Evolutionary conservation across 1,284 basidiomycete species (phyloP).

Genomic region (Cutaneotrichosporon cyanovorans): DNA sequence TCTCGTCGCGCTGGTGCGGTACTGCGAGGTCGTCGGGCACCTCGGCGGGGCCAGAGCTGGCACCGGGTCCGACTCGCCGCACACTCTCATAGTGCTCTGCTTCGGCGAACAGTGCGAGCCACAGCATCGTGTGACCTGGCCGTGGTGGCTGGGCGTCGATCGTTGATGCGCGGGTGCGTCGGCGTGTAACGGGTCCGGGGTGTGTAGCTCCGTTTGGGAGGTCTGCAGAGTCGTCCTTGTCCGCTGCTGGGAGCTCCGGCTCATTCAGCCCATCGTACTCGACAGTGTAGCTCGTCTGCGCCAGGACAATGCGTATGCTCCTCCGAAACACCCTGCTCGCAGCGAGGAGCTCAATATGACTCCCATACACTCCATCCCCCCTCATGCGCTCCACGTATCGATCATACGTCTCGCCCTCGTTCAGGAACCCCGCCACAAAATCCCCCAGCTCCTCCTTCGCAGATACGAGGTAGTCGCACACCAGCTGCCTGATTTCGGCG

Average conservation of each 20-base stretch:
- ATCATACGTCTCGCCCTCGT: constrained; percentile 33
- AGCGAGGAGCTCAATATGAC: constrained; percentile 38
- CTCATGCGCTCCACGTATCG: constrained; percentile 36
- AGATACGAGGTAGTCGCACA: constrained; percentile 32
- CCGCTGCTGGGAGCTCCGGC: neutral
- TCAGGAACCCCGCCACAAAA: constrained; percentile 30
- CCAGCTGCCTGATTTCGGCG: constrained; percentile 30
- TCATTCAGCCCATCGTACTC: constrained; percentile 13
- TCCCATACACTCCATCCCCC: constrained; percentile 32
- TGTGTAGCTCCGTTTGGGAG: neutral
- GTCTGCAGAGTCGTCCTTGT: neutral
- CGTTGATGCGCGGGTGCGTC: constrained; percentile 10
- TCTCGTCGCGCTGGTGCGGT: constrained; percentile 31
- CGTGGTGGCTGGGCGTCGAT: constrained; percentile 21
- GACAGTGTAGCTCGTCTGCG: constrained; percentile 35
- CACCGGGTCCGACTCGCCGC: constrained; percentile 23
- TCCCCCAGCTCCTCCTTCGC: constrained; percentile 21
- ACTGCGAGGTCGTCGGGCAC: constrained; percentile 32
- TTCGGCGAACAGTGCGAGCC: constrained; percentile 40
- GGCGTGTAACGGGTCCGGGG: constrained; percentile 7
- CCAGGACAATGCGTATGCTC: constrained; percentile 35
- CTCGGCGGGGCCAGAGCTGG: constrained; percentile 31
- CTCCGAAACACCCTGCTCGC: constrained; percentile 35
- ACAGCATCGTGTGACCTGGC: constrained; percentile 32
- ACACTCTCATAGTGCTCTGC: constrained; percentile 41